Evolutionary conservation across 2,329 filamentous ascomycete species (phyloP).

Genomic region (Pseudogymnoascus sp.): DNA sequence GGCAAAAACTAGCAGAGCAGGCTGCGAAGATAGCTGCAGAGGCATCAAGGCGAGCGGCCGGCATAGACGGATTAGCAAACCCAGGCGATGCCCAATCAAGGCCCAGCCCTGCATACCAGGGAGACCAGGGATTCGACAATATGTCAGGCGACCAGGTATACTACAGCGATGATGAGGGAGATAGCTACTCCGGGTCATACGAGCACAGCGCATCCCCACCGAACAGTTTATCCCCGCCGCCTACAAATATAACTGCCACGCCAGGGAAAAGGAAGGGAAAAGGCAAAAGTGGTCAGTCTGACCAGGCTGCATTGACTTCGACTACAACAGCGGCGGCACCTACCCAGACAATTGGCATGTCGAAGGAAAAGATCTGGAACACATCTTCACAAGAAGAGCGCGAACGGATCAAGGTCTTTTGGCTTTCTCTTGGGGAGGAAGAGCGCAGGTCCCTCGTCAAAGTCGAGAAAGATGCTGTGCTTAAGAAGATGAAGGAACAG

Average conservation of each 20-base stretch:
- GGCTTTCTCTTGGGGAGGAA: constrained; percentile 87
- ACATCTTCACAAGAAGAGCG: constrained; percentile 90
- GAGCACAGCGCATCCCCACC: constrained; percentile 25
- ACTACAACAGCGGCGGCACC: constrained; percentile 32
- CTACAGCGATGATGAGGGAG: constrained; percentile 44
- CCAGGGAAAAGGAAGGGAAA: constrained; percentile 36
- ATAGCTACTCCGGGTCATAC: constrained; percentile 28
- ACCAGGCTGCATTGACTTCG: constrained; percentile 16
- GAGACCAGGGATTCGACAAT: constrained; percentile 29
- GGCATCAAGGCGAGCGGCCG: not conserved
- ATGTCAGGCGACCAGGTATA: constrained; percentile 41
- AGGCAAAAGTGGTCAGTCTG: constrained; percentile 19
- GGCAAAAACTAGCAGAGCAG: constrained; percentile 70
- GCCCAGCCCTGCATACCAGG: constrained; percentile 14
- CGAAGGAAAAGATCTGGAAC: constrained; percentile 88
- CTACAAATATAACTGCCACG: constrained; percentile 21
- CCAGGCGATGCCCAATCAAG: not conserved
- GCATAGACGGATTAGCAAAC: not conserved
- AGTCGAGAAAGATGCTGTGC: constrained; percentile 94
- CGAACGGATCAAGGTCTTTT: constrained; percentile 96
- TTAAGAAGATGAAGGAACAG: constrained; percentile 99
- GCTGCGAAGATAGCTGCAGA: constrained; percentile 28
- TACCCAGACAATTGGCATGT: constrained; percentile 34
- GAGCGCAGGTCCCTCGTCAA: constrained; percentile 93
- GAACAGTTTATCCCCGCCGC: constrained; percentile 20